These are phyloP conservation scores for Lasiodiplodia sp. DNA, from an alignment of 2,329 filamentous ascomycete species.

Conservation along the genomic window DNA sequence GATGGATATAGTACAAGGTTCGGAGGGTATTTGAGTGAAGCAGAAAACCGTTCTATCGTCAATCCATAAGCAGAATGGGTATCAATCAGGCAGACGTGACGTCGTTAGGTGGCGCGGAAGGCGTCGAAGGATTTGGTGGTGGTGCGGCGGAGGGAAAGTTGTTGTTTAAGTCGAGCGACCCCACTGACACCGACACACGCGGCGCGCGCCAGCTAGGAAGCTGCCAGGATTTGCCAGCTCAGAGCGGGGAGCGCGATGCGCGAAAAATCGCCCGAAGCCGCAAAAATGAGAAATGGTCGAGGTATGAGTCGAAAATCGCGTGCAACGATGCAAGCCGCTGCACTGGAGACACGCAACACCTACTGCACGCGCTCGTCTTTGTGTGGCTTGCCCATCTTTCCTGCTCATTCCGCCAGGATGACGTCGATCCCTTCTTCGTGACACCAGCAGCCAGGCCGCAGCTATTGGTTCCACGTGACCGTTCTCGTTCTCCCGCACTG, in stretches of 20 bases:
- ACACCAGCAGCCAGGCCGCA: neutral
- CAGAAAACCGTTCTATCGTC: slow-evolving; percentile 19
- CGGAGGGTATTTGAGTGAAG: slow-evolving; percentile 9
- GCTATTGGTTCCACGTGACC: neutral
- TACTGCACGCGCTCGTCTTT: slow-evolving; percentile 23
- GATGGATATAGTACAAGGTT: slow-evolving; percentile 30
- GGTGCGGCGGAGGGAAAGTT: slow-evolving; percentile 25
- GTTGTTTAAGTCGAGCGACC: slow-evolving; percentile 7
- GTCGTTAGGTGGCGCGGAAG: slow-evolving; percentile 28
- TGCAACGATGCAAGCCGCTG: slow-evolving; percentile 1
- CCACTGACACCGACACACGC: slow-evolving; percentile 24
- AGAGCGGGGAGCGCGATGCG: slow-evolving; percentile 12
- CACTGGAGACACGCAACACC: slow-evolving; percentile 17
- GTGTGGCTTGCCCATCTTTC: slow-evolving; percentile 21
- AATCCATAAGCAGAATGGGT: slow-evolving; percentile 29
- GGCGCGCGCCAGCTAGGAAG: slow-evolving; percentile 18
- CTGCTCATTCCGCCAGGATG: slow-evolving; percentile 19
- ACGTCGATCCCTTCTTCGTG: slow-evolving; percentile 22
- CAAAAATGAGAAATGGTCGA: neutral
- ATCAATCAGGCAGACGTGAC: slow-evolving; percentile 30
- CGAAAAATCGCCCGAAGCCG: neutral
- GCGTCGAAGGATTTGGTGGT: slow-evolving; percentile 23
- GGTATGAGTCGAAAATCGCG: neutral
- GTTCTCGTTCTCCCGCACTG: neutral
- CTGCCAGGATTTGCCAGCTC: slow-evolving; percentile 12